A percentile compares a stretch with the other conserved stretches of the same genome.
Conservation (phyloP, 2,329 filamentous ascomycete species). For the Emergomyces pasteurianus region DNA sequence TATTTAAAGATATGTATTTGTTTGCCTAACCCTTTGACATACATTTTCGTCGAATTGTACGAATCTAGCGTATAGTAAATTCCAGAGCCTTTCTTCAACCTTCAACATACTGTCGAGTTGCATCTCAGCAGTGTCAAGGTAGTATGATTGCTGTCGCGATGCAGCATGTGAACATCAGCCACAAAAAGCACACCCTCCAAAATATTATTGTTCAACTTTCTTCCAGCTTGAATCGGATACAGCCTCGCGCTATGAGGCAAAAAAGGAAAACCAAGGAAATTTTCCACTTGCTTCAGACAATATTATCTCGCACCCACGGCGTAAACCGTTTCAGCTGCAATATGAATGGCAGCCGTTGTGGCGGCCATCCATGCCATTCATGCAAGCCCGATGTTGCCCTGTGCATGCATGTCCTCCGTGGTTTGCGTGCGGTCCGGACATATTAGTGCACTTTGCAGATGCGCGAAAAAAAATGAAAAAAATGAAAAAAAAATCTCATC, state of each 20-base stretch:
- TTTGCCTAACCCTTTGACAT: background rate
- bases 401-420: background rate
- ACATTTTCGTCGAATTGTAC: no score
- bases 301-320: background rate
- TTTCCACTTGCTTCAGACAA: background rate
- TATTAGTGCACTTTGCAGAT: no score
- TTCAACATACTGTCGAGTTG: background rate
- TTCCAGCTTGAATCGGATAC: background rate
- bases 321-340: background rate
- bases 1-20: no score
- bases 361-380: background rate
- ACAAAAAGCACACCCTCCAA: background rate
- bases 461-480: background rate
- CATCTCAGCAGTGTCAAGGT: background rate
- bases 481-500: background rate
- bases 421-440: no score
- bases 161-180: background rate
- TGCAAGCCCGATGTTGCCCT: background rate
- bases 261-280: background rate
- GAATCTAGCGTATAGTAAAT: no score
- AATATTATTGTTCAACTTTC: background rate
- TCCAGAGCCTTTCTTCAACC: no score
- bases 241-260: background rate
- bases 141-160: background rate
- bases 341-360: background rate